These are phyloP conservation scores for Linum tenue DNA, from an alignment of 345 rosid genomes.

Conservation along the genomic window DNA sequence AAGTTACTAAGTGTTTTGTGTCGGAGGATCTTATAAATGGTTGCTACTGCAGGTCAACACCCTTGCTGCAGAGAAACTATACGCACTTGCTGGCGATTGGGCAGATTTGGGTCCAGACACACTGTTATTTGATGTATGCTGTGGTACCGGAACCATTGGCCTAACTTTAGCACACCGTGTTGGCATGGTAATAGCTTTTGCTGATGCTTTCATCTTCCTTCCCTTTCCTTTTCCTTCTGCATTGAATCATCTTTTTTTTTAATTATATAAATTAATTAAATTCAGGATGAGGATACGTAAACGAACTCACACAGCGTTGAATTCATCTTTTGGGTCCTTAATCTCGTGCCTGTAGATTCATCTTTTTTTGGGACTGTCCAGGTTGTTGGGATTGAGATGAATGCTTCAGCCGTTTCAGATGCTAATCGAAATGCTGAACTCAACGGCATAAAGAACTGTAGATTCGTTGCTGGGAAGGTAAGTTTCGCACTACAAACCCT, in stretches of 20 bases:
- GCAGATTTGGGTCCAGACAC: conserved; percentile 84
- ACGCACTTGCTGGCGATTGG: conserved; percentile 96
- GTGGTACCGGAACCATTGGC: conserved; percentile 96
- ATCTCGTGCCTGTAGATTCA: not conserved
- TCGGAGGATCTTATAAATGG: conserved; percentile 9
- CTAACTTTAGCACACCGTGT: conserved; percentile 86
- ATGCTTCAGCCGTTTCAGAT: conserved; percentile 91
- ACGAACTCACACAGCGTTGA: not conserved
- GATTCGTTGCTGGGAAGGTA: conserved; percentile 84
- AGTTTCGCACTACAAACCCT: conserved; percentile 3
- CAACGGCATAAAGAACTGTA: conserved; percentile 81
- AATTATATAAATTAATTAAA: not conserved
- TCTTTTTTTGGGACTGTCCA: conserved; percentile 15
- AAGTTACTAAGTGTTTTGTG: conserved; percentile 1
- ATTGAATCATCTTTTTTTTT: not conserved
- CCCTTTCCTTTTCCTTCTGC: not conserved
- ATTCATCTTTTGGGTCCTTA: not conserved
- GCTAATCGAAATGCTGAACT: conserved; percentile 80
- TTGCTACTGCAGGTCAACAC: conserved; percentile 64
- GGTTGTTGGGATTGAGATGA: conserved; percentile 97
- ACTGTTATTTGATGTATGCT: conserved; percentile 81
- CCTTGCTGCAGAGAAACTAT: conserved; percentile 88
- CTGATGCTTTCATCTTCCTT: conserved; percentile 11
- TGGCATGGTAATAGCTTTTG: conserved; percentile 59
- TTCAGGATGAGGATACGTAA: not conserved